Evolutionary conservation across 1,284 basidiomycete genomes (phyloP).

Genomic region (Veloboletus limbatus): DNA sequence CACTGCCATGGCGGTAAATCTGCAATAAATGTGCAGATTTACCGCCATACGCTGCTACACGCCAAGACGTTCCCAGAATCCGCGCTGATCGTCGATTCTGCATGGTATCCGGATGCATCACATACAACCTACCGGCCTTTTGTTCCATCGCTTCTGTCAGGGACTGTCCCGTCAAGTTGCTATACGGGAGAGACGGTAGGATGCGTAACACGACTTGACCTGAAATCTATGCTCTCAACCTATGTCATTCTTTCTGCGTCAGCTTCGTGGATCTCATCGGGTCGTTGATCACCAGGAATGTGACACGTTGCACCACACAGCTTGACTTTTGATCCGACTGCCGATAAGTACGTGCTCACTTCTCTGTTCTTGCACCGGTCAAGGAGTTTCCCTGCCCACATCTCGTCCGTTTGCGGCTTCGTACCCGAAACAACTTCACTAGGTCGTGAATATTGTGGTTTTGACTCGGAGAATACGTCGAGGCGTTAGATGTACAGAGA

Average conservation of each 20-base stretch:
- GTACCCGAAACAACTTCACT: constrained; percentile 5
- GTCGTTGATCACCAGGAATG: constrained; percentile 90
- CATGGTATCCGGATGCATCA: constrained; percentile 81
- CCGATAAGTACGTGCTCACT: constrained; percentile 53
- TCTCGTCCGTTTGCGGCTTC: not conserved
- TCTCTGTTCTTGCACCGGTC: not conserved
- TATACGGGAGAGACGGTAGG: constrained; percentile 75
- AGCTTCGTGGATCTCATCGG: constrained; percentile 74
- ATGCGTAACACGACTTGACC: constrained; percentile 41
- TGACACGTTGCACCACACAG: constrained; percentile 83
- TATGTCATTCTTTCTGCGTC: not conserved
- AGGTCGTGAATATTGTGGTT: constrained; percentile 91
- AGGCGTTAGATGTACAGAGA: constrained; percentile 76
- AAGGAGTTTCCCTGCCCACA: not conserved
- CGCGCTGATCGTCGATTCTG: constrained; percentile 68
- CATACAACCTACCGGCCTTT: constrained; percentile 56
- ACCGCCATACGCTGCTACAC: too few relatives aligned
- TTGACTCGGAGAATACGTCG: constrained; percentile 85
- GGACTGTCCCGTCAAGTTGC: constrained; percentile 77
- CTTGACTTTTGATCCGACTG: constrained; percentile 71
- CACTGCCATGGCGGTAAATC: too few relatives aligned
- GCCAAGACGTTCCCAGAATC: constrained; percentile 47
- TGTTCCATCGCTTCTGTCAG: constrained; percentile 81
- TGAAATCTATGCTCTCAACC: not conserved
- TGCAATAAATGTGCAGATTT: too few relatives aligned